These are phyloP conservation scores for Cadophora gregata DNA, from an alignment of 2,329 filamentous ascomycete genomes.

Conservation along the genomic window DNA sequence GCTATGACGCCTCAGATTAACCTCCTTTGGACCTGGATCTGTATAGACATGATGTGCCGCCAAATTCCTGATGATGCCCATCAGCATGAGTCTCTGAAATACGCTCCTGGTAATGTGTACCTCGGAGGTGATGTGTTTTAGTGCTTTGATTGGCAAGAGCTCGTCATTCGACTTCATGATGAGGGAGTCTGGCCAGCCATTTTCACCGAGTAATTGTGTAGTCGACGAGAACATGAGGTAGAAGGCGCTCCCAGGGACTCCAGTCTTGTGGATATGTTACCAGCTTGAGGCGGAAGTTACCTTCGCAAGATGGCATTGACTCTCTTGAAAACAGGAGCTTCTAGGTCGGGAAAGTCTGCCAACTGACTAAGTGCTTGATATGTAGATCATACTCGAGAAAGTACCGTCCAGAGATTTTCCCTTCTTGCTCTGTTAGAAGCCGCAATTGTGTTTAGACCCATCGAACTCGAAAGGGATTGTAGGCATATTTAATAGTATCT, in stretches of 20 bases:
- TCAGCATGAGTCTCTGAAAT: conserved; percentile 63
- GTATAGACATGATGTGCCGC: conserved; percentile 37
- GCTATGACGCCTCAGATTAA: conserved; percentile 37
- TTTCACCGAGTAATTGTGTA: conserved; percentile 69
- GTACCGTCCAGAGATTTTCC: conserved; percentile 27
- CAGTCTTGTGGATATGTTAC: conserved; percentile 35
- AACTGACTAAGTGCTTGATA: neutral
- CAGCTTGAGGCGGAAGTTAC: conserved; percentile 18
- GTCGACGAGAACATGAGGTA: conserved; percentile 52
- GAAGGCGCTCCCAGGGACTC: conserved; percentile 35
- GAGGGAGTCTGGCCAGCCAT: conserved; percentile 67
- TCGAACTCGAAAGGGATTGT: conserved; percentile 29
- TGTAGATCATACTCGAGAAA: neutral
- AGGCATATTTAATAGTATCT: conserved; percentile 22
- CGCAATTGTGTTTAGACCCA: conserved; percentile 10
- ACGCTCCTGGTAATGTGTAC: conserved; percentile 62
- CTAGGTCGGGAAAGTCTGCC: conserved; percentile 57
- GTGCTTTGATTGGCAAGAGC: conserved; percentile 67
- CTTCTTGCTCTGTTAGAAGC: conserved; percentile 26
- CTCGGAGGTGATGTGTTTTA: conserved; percentile 70
- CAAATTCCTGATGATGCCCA: conserved; percentile 49
- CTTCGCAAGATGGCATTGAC: conserved; percentile 69
- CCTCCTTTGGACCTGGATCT: conserved; percentile 29
- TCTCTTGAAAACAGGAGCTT: conserved; percentile 61
- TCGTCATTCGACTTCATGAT: conserved; percentile 61